These are phyloP conservation scores for Moniliophthora roreri DNA, from an alignment of 1,284 basidiomycete species.

Conservation along the genomic window DNA sequence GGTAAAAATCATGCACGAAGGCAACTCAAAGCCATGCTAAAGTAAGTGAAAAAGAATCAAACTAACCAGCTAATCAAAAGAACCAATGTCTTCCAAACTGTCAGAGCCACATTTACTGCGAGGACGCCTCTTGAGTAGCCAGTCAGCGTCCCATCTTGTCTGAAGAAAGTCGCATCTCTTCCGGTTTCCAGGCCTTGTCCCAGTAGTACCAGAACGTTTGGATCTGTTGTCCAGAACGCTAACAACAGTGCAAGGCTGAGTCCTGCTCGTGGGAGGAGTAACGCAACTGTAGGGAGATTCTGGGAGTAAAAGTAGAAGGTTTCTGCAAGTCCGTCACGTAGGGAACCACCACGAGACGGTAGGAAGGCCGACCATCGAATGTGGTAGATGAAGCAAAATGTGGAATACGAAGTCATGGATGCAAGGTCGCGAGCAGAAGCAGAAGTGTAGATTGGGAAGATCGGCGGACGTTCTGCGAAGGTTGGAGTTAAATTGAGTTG, in stretches of 20 bases:
- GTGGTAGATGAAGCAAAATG: conserved; percentile 82
- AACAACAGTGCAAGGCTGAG: conserved; percentile 70
- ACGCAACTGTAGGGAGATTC: conserved; percentile 72
- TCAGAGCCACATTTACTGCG: conserved; percentile 75
- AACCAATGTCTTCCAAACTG: conserved; percentile 66
- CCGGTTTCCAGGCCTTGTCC: conserved; percentile 42
- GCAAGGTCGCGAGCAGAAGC: conserved; percentile 72
- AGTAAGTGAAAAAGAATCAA: background rate
- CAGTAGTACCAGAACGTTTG: conserved; percentile 44
- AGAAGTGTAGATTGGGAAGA: conserved; percentile 81
- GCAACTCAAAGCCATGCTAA: background rate
- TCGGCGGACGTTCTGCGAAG: conserved; percentile 69
- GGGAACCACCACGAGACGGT: conserved; percentile 45
- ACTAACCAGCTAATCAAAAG: conserved; percentile 67
- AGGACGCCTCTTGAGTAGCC: conserved; percentile 73
- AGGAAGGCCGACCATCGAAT: conserved; percentile 69
- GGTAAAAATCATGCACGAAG: conserved; percentile 1
- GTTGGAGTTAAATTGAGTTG: conserved; percentile 4
- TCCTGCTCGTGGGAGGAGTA: conserved; percentile 79
- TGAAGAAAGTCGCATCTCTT: conserved; percentile 76
- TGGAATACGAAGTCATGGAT: conserved; percentile 73
- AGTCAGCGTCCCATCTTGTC: conserved; percentile 63
- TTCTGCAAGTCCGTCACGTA: conserved; percentile 72
- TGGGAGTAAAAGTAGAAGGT: conserved; percentile 78
- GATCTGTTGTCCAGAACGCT: conserved; percentile 54